Percentiles rank a stretch among this genome's conserved stretches.
Conservation (phyloP, 495 filamentous ascomycete genomes). For the Rostrohypoxylon terebratum region DNA sequence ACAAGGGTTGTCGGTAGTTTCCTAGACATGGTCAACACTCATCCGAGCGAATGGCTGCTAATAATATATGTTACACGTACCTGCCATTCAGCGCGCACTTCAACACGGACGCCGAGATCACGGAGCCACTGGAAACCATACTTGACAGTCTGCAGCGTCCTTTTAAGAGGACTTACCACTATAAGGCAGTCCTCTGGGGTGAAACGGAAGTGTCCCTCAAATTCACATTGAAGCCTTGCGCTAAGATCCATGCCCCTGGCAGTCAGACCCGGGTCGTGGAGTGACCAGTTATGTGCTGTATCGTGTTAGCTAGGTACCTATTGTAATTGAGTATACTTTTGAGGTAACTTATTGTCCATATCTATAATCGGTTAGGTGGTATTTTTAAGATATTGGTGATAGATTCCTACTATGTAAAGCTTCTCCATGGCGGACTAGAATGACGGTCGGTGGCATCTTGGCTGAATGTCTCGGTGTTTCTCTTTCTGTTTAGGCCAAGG, state of each 20-base stretch:
- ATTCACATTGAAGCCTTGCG: slow-evolving; percentile 37
- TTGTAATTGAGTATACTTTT: neutral
- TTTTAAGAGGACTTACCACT: slow-evolving; percentile 61
- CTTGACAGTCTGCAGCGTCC: slow-evolving; percentile 62
- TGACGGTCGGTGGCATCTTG: slow-evolving; percentile 58
- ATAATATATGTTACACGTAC: slow-evolving; percentile 44
- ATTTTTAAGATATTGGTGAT: neutral
- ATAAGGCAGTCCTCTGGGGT: slow-evolving; percentile 58
- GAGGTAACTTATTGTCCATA: slow-evolving; percentile 43
- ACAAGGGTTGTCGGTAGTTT: slow-evolving; percentile 66
- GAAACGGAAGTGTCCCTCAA: slow-evolving; percentile 47
- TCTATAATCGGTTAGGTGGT: slow-evolving; percentile 38
- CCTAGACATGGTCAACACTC: slow-evolving; percentile 46
- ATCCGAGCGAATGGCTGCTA: neutral
- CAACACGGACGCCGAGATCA: slow-evolving; percentile 54
- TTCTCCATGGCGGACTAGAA: slow-evolving; percentile 64
- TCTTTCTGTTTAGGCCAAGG: slow-evolving; percentile 17
- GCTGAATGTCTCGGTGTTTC: neutral
- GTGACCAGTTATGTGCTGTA: slow-evolving; percentile 46
- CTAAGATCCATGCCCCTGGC: slow-evolving; percentile 44
- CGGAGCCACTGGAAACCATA: slow-evolving; percentile 60
- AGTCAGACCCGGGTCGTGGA: slow-evolving; percentile 45
- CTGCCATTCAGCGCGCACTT: slow-evolving; percentile 63
- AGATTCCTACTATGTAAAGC: slow-evolving; percentile 57
- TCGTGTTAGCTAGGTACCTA: slow-evolving; percentile 45